Conservation (phyloP, 2,329 filamentous ascomycete genomes). For the Sclerotiophoma versabilis region DNA sequence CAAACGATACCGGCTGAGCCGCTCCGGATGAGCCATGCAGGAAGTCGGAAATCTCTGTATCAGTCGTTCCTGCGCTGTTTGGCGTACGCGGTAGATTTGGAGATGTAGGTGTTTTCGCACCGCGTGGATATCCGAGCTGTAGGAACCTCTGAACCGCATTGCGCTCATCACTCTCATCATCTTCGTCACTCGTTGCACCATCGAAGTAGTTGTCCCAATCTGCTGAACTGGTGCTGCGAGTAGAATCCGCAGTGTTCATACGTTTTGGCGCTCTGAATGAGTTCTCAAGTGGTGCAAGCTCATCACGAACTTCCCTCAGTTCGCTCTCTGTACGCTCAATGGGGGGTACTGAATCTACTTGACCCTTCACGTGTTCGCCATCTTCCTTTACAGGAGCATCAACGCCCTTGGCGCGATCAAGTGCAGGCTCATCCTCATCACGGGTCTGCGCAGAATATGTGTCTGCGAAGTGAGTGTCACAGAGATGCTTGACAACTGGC, state of each 20-base stretch:
- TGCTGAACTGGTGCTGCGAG: constrained; percentile 50
- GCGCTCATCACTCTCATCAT: constrained; percentile 54
- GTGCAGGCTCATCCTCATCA: constrained; percentile 71
- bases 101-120: constrained; percentile 22
- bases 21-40: constrained; percentile 25
- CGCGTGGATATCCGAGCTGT: constrained; percentile 34
- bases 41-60: constrained; percentile 52
- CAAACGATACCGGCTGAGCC: constrained; percentile 22
- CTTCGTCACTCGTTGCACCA: constrained; percentile 56
- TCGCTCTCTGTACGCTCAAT: constrained; percentile 56
- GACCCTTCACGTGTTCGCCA: constrained; percentile 69
- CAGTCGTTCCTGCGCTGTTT: constrained; percentile 42
- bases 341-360: constrained; percentile 48
- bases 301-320: constrained; percentile 55
- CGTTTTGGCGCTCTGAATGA: constrained; percentile 31
- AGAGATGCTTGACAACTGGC: constrained; percentile 94
- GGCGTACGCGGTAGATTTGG: constrained; percentile 26
- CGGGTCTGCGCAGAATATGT: constrained; percentile 69
- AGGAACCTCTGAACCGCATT: constrained; percentile 47
- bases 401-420: constrained; percentile 72
- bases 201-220: constrained; percentile 60
- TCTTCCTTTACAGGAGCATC: constrained; percentile 64
- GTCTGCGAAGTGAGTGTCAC: constrained; percentile 92
- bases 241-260: constrained; percentile 36
- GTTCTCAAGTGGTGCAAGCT: constrained; percentile 44